phyloP scores from a whole-genome alignment of 768 basidiomycete genomes.

The Hericium coralloides region DNA sequence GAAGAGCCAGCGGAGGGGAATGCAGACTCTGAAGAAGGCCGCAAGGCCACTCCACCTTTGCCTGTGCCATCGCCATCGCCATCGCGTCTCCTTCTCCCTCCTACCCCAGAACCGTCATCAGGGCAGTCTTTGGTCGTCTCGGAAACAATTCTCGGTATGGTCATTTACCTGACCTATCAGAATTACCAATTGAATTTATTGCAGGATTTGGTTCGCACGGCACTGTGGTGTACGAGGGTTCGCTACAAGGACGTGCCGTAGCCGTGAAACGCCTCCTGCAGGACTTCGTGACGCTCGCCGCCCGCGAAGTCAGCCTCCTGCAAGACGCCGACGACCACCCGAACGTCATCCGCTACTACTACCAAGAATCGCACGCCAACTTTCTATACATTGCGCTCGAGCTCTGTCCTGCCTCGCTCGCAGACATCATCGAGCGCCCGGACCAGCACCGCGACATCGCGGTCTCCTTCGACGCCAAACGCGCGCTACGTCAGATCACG shows the following conservation, averaged over 20 bases:
- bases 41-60: constrained; percentile 6
- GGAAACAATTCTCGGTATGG: constrained; percentile 64
- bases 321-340: constrained; percentile 98
- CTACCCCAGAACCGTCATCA: constrained; percentile 10
- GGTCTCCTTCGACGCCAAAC: constrained; percentile 75
- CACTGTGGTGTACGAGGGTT: constrained; percentile 90
- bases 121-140: constrained; percentile 59
- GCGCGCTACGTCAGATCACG: constrained; percentile 79
- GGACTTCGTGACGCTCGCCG: constrained; percentile 91
- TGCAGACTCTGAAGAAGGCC: constrained; percentile 12
- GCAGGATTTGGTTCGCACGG: constrained; percentile 93
- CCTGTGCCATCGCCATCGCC: constrained; percentile 4
- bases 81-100: constrained; percentile 15
- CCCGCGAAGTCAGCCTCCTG: constrained; percentile 87
- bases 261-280: constrained; percentile 96
- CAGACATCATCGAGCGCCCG: constrained; percentile 78
- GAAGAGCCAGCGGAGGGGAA: constrained; percentile 17
- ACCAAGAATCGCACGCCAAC: constrained; percentile 86
- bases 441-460: constrained; percentile 73
- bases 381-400: constrained; percentile 98
- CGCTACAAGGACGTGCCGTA: constrained; percentile 93
- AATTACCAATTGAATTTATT: constrained; percentile 3
- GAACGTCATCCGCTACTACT: constrained; percentile 97
- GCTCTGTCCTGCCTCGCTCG: constrained; percentile 84
- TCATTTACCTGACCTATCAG: background rate